Conservation (phyloP, 352 stramenopile genomes). For the Phytophthora nicotianae region DNA sequence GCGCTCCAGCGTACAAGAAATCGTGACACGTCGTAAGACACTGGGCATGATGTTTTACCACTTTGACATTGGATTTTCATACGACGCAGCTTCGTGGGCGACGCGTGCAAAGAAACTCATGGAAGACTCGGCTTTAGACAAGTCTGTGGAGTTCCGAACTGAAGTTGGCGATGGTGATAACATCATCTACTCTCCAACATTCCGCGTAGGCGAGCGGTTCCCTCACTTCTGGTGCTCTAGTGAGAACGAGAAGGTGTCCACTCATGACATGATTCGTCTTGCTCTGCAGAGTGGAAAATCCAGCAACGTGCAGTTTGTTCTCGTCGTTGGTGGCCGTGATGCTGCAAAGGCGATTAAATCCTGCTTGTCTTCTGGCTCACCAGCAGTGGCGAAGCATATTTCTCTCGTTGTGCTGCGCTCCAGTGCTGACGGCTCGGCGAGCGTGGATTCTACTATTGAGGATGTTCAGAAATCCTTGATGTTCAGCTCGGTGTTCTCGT, state of each 20-base stretch:
- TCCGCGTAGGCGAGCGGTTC: slow-evolving; percentile 62
- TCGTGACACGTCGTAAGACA: slow-evolving; percentile 57
- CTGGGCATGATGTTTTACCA: slow-evolving; percentile 89
- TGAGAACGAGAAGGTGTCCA: slow-evolving; percentile 46
- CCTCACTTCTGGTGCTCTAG: slow-evolving; percentile 67
- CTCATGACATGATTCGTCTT: slow-evolving; percentile 45
- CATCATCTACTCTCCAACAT: slow-evolving; percentile 51
- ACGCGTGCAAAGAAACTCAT: slow-evolving; percentile 59
- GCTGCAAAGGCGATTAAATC: slow-evolving; percentile 21
- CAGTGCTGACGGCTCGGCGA: slow-evolving; percentile 21
- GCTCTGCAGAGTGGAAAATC: slow-evolving; percentile 10
- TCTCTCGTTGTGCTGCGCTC: slow-evolving; percentile 44
- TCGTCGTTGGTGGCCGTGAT: slow-evolving; percentile 52
- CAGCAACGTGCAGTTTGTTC: slow-evolving; percentile 56
- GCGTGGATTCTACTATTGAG: slow-evolving; percentile 12
- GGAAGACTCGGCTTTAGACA: slow-evolving; percentile 58
- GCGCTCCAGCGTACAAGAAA: slow-evolving; percentile 57
- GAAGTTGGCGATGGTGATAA: slow-evolving; percentile 16
- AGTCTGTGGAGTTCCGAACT: slow-evolving; percentile 51
- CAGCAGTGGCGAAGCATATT: slow-evolving; percentile 35
- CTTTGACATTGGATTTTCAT: slow-evolving; percentile 87
- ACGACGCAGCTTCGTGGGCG: slow-evolving; percentile 54
- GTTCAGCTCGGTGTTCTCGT: slow-evolving; percentile 45
- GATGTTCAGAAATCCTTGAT: slow-evolving; percentile 15
- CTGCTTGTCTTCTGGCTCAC: slow-evolving; percentile 17